Percentiles rank a stretch among this genome's conserved stretches.
Evolutionary conservation across 1,139 yeast genomes (phyloP).

Genomic region (Yarrowia galli): DNA sequence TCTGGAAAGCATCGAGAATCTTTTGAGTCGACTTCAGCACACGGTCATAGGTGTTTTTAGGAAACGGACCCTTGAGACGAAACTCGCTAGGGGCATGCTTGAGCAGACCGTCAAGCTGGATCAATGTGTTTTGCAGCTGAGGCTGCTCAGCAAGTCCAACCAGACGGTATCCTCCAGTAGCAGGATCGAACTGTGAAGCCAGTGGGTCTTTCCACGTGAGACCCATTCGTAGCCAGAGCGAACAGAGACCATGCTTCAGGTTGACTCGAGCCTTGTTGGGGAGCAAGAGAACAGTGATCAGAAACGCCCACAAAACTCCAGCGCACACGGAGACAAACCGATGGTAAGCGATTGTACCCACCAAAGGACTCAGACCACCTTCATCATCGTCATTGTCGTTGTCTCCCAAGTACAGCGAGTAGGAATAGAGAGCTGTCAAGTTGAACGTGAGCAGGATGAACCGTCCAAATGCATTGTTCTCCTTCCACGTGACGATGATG

Average conservation of each 20-base stretch:
- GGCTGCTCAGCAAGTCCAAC: slow-evolving; percentile 39
- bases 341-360: slow-evolving; percentile 81
- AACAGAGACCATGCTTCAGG: slow-evolving; percentile 67
- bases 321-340: slow-evolving; percentile 73
- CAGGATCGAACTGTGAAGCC: slow-evolving; percentile 38
- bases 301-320: slow-evolving; percentile 80
- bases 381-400: slow-evolving; percentile 68
- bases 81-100: slow-evolving; percentile 80
- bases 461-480: slow-evolving; percentile 57
- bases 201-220: slow-evolving; percentile 78
- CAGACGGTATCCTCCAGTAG: slow-evolving; percentile 2
- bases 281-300: slow-evolving; percentile 64
- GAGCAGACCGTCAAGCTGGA: slow-evolving; percentile 65
- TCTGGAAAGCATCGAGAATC: slow-evolving; percentile 77
- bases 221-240: slow-evolving; percentile 81
- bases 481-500: slow-evolving; percentile 71
- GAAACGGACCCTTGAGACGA: slow-evolving; percentile 77
- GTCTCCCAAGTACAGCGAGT: slow-evolving; percentile 67
- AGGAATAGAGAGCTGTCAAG: slow-evolving; percentile 78
- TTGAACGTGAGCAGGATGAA: slow-evolving; percentile 80
- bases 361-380: slow-evolving; percentile 72
- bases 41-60: slow-evolving; percentile 59
- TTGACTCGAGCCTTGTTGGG: slow-evolving; percentile 80
- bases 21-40: slow-evolving; percentile 65
- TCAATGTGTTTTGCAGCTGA: slow-evolving; percentile 59